These are phyloP conservation scores for Coniophora puteana DNA, from an alignment of 1,284 basidiomycete species.

Conservation along the genomic window DNA sequence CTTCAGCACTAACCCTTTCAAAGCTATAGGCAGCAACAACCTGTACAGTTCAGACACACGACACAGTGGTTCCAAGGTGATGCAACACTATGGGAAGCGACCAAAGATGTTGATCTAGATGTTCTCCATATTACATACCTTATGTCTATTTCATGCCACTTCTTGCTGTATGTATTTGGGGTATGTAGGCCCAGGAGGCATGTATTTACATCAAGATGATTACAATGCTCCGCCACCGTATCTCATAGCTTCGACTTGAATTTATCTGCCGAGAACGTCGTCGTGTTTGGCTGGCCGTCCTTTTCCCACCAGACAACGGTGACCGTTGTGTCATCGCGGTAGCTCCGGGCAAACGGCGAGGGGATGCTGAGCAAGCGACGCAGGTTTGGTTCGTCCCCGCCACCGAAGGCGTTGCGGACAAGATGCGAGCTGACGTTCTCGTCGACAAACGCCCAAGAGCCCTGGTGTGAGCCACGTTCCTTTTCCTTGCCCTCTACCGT, in stretches of 20 bases:
- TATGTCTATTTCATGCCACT: too few species aligned
- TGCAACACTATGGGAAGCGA: too few species aligned
- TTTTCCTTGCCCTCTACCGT: constrained; percentile 68
- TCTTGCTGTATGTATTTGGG: too few species aligned
- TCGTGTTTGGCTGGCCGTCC: constrained; percentile 30
- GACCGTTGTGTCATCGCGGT: constrained; percentile 89
- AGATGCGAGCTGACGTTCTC: constrained; percentile 88
- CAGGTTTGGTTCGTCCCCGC: constrained; percentile 69
- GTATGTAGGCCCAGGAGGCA: not conserved
- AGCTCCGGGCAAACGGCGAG: constrained; percentile 73
- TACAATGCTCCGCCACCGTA: too few species aligned
- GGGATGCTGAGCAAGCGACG: constrained; percentile 83
- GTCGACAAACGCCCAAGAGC: constrained; percentile 82
- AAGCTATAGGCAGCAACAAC: too few species aligned
- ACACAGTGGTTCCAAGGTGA: too few species aligned
- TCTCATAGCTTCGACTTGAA: constrained; percentile 37
- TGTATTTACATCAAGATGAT: not conserved
- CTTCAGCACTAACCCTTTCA: too few species aligned
- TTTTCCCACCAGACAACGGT: constrained; percentile 82
- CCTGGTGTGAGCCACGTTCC: constrained; percentile 32
- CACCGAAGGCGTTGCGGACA: constrained; percentile 92
- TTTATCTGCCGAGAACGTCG: constrained; percentile 13
- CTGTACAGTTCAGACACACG: too few species aligned
- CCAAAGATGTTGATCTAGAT: too few species aligned
- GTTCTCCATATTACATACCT: too few species aligned